Evolutionary conservation across 2,329 filamentous ascomycete genomes (phyloP).

Genomic region (Diaporthe citri): DNA sequence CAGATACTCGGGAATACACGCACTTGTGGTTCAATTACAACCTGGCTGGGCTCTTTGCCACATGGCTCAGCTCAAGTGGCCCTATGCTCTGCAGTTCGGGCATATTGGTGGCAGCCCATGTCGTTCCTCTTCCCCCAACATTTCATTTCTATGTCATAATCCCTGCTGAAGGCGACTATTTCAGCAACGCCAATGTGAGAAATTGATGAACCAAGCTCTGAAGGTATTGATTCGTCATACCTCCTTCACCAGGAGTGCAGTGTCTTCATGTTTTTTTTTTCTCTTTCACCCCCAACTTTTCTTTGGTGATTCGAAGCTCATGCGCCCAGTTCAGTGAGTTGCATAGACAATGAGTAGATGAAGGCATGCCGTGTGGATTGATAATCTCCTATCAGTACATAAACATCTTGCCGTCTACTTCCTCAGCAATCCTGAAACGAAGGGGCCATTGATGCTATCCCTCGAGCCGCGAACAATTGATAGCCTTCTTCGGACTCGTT

Average conservation of each 20-base stretch:
- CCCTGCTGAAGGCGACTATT: neutral
- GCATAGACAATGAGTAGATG: neutral
- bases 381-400: constrained; percentile 5
- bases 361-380: neutral
- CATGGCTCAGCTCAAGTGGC: neutral
- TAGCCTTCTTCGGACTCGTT: neutral
- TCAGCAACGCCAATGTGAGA: neutral
- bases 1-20: neutral
- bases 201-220: neutral
- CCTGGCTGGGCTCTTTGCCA: neutral
- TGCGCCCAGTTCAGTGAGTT: neutral
- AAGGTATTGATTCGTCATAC: neutral
- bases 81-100: neutral
- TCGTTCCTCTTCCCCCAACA: neutral
- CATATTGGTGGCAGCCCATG: neutral
- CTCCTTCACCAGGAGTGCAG: neutral
- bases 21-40: neutral
- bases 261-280: neutral
- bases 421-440: neutral
- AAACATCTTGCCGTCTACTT: neutral
- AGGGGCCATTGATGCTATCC: neutral
- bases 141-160: neutral
- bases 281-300: too few species aligned
- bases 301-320: neutral
- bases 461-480: neutral